Evolutionary conservation across 108 stramenopile species (phyloP), one percentile per base, ranked within the genome.

Genomic region (Cyclotella choctawhatcheeana): DNA sequence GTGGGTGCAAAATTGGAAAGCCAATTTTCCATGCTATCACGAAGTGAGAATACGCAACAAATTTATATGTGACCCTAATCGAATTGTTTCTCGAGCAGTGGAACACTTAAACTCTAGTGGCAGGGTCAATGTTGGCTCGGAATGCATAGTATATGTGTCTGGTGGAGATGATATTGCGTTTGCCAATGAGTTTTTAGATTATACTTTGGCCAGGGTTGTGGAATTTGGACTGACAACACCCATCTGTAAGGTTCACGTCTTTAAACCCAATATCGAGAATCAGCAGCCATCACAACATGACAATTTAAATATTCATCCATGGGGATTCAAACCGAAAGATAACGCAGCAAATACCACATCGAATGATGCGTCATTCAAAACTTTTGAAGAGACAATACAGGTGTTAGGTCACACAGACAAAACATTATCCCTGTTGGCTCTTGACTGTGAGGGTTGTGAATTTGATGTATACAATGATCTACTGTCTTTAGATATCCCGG

Each of bases 381-480:
- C 77, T 22, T 29, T 88, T 22, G 43, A 70, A 44, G 70, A 86
- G 13, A 86, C 79, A 17, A 52, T 88, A 12, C 33, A 76, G 45
- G 71, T 81, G 37, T 77, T 90, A 20, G 82, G 82, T 4, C 89
- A 90, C 72, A 25, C 35, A n/a, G 78, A 72, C 18, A 83, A 82
- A 32, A 82, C 59, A 4, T 71, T 90, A 59, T 85, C 87, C 52
- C 47, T 84, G 16, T 58, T 88, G 37, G 83, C 83, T 25, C 81
- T 88, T 35, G 87, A 88, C 51, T 90, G 89, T 35, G 89, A 90
- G 61, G 85, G 83, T 40, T 87, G 85, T 52, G 89, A 89, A 71
- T 87, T 71, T 71, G 58, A 73, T 30, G 58, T 65, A 0, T 78
- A 74, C 20, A 29, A 30, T 26, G 81, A 82, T 26, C 45, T 71